These are phyloP conservation scores for Rugonectria rugulosa DNA, from an alignment of 2,329 filamentous ascomycete species.

Conservation along the genomic window DNA sequence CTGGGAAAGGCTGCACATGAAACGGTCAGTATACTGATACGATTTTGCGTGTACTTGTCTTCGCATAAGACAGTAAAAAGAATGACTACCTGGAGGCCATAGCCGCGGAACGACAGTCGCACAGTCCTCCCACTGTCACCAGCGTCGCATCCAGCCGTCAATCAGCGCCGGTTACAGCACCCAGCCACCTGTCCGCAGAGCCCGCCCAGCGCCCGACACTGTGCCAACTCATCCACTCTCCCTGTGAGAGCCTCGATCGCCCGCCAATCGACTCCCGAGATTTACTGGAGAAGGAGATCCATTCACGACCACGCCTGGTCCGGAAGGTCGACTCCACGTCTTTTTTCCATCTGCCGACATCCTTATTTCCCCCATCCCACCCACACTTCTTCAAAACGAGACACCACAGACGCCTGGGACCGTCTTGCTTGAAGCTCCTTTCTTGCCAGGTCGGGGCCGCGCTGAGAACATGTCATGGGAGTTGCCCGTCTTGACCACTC, in stretches of 20 bases:
- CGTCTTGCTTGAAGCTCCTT: constrained; percentile 33
- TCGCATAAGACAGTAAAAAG: too few relatives aligned
- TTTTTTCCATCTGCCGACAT: constrained; percentile 42
- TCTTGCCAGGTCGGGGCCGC: constrained; percentile 35
- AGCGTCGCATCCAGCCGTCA: neutral
- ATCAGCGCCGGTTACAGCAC: neutral
- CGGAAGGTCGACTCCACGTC: constrained; percentile 33
- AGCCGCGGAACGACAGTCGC: neutral
- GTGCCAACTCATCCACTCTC: constrained; percentile 4
- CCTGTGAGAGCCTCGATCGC: constrained; percentile 13
- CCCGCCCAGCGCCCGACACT: constrained; percentile 13
- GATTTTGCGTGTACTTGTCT: too few relatives aligned
- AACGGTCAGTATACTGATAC: too few relatives aligned
- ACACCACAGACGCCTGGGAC: constrained; percentile 34
- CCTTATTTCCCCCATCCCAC: constrained; percentile 7
- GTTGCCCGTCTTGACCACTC: constrained; percentile 49
- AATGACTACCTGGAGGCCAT: too few relatives aligned
- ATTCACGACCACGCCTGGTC: constrained; percentile 13
- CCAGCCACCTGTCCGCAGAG: too few relatives aligned
- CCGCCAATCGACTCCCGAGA: constrained; percentile 38
- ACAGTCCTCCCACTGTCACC: constrained; percentile 5
- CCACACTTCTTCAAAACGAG: constrained; percentile 29
- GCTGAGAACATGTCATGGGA: constrained; percentile 55
- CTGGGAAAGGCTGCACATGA: too few relatives aligned
- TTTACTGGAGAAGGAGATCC: constrained; percentile 36